Evolutionary conservation across 345 rosid species (phyloP), one percentile per base, ranked within the genome.

Genomic region (Dimocarpus longan): DNA sequence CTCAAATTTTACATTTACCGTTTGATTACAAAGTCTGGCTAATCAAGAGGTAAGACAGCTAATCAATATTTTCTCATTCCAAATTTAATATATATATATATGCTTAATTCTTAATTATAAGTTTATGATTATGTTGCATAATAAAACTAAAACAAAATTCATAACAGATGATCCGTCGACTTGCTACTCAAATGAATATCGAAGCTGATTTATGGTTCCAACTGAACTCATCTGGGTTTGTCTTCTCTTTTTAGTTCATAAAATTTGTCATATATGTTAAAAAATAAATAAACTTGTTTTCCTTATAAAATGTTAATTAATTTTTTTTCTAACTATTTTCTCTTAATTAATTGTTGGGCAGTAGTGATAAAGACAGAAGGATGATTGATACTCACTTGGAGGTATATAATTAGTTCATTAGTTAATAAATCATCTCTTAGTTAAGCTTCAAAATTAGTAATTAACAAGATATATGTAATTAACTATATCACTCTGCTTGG

Each of bases 31-130:
- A 40, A 76, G 73, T 65, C 40, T 76, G 56, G 52, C 28, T 13
- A 57, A 76, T 37, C 54, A 76, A 39, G 79, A 76, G 73, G 79
- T 54, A 56, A 42, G 13, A 57, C 22, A 52, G 16, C 63, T 8
- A 46, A 46, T 46, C 10, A 46, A 1, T 46, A 7, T 46, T 11
- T 52, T 52, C 5, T 11, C 13, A 52, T 52, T 52, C 4, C 4
- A 13, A 13, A 10, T 52, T 52, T 52, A 52, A 52, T 11, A 15
- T 52, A 11, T 7, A 26, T 26, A 46, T 46, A 46, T 32, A 46
- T 15, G 18, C 7, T 52, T 52, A 10, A 10, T 15, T 13, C 15
- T 52, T 52, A 52, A 52, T 52, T 52, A 52, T 52, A 42, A 42
- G 44, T 8, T 42, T 5, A 52, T 0, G 28, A 26, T 26, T 26